Evolutionary conservation across 2,329 filamentous ascomycete genomes (phyloP).

Genomic region (Helotiales sp.): DNA sequence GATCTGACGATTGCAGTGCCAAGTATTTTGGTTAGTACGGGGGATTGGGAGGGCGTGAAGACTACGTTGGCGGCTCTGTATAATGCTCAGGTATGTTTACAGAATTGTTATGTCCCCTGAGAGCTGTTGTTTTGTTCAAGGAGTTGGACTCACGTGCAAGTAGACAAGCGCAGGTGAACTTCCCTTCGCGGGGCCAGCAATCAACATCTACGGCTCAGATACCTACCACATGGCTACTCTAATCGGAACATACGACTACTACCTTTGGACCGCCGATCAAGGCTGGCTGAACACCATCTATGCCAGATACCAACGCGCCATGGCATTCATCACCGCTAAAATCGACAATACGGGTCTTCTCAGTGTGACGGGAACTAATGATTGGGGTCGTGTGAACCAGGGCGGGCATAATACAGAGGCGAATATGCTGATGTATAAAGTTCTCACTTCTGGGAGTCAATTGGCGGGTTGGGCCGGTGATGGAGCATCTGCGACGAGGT

Average conservation of each 20-base stretch:
- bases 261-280: conserved; percentile 59
- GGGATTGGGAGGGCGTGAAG: conserved; percentile 55
- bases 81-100: conserved; percentile 26
- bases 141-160: background rate
- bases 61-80: conserved; percentile 55
- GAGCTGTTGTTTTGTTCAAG: background rate
- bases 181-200: conserved; percentile 56
- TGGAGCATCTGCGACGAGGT: conserved; percentile 19
- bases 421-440: conserved; percentile 48
- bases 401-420: conserved; percentile 41
- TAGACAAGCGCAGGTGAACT: conserved; percentile 48
- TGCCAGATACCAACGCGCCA: conserved; percentile 53
- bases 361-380: conserved; percentile 36
- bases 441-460: conserved; percentile 51
- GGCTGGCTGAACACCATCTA: conserved; percentile 54
- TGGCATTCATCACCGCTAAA: conserved; percentile 51
- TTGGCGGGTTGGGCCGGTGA: conserved; percentile 50
- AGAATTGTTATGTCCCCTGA: too few relatives aligned
- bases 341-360: conserved; percentile 47
- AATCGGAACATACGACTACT: conserved; percentile 63
- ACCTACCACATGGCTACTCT: conserved; percentile 65
- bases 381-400: conserved; percentile 41
- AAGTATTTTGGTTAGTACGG: conserved; percentile 58
- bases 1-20: conserved; percentile 64
- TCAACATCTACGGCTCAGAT: conserved; percentile 46